phyloP scores from a whole-genome alignment of 805 yeast species.

The Schwanniomyces sp. region DNA sequence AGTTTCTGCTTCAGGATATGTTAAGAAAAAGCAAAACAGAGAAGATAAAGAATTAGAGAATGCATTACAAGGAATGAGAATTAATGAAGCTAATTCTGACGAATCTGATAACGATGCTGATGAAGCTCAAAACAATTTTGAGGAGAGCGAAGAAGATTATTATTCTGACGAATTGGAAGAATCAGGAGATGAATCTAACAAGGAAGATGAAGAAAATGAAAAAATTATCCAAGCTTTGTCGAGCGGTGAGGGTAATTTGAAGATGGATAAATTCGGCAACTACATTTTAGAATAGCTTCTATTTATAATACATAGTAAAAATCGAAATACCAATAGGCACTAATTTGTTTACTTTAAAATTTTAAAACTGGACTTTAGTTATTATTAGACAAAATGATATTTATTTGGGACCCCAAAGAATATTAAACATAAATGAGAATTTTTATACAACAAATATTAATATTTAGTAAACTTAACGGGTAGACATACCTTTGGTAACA shows the following conservation, averaged over 20 bases:
- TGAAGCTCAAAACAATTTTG: slow-evolving; percentile 36
- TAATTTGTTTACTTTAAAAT: not conserved
- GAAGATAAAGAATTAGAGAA: slow-evolving; percentile 68
- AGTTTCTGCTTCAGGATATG: slow-evolving; percentile 89
- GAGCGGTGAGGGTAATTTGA: slow-evolving; percentile 60
- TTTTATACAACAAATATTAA: slow-evolving; percentile 11
- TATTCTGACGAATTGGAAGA: slow-evolving; percentile 15
- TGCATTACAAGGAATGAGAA: slow-evolving; percentile 71
- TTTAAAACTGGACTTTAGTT: not conserved
- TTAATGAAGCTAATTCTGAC: slow-evolving; percentile 28
- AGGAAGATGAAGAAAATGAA: slow-evolving; percentile 40
- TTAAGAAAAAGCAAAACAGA: slow-evolving; percentile 32
- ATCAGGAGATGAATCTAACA: slow-evolving; percentile 36
- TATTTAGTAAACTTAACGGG: slow-evolving; percentile 64
- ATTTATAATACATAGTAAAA: not conserved
- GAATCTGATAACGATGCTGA: slow-evolving; percentile 32
- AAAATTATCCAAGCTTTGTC: slow-evolving; percentile 71
- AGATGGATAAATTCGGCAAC: slow-evolving; percentile 82
- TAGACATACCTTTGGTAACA: slow-evolving; percentile 98
- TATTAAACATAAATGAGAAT: slow-evolving; percentile 11
- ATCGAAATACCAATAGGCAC: not conserved
- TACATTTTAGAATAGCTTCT: slow-evolving; percentile 58
- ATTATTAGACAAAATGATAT: slow-evolving; percentile 7
- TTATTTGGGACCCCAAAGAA: slow-evolving; percentile 12
- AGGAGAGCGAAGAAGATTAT: slow-evolving; percentile 33